Evolutionary conservation across 2,329 filamentous ascomycete genomes (phyloP), one percentile per base, ranked within the genome.

Genomic region (Aspergillus sergii): DNA sequence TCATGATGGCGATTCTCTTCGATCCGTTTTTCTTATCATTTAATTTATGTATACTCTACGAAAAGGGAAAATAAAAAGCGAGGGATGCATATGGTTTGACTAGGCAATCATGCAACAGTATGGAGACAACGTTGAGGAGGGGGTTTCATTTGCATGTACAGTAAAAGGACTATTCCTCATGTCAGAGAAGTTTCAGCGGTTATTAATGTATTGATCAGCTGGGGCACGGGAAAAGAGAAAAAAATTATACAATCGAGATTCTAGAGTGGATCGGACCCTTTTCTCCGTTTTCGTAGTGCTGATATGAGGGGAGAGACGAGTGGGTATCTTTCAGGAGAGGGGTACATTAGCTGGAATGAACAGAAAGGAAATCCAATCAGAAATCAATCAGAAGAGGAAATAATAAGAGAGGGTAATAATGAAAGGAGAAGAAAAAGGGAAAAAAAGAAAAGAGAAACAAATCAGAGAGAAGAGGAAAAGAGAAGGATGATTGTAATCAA

Each of bases 71-170:
- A 36, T 39, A 30, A 61, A 55, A 39, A 55, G 51, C 51, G 51
- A 55, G 51, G 51, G 30, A 55, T 55, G 21, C 32, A 23, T 39
- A 23, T 39, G 51, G 51, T 39, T 55, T 55, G n/a, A 55, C 32
- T 55, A 55, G 12, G 12, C 34, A 36, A 55, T 39, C 34, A 55
- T 55, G 51, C 51, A 55, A 46, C 21, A 54, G 34, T 57, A 62
- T 23, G 51, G 53, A 57, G 59, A 61, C 46, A 43, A 51, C 46
- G 41, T 56, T 45, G 56, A 32, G 59, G 16, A 19, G 36, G 16
- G 39, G 19, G 53, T 48, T 61, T 57, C 53, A 55, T 61, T 28
- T 48, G 45, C 36, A 50, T 61, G 59, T 61, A 61, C 34, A 61
- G 59, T 61, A 61, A 55, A 41, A 39, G 30, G 28, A 36, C 21